phyloP scores from a whole-genome alignment of 83 land plant species.

The Larix sibirica region DNA sequence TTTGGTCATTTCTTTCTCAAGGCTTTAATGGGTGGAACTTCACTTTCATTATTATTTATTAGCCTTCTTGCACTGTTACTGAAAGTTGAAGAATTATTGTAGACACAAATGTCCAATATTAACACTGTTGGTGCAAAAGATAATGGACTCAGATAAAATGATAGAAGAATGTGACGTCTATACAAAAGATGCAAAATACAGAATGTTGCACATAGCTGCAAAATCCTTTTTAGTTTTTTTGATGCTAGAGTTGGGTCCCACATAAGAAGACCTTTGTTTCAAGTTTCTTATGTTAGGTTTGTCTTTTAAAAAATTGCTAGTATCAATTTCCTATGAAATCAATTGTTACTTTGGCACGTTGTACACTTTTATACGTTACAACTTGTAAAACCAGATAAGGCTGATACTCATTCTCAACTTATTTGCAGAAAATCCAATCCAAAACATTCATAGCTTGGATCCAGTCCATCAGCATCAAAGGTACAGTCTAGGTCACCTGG shows the following conservation, averaged over 20 bases:
- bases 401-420: background rate
- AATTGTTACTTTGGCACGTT: background rate
- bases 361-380: background rate
- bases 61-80: no score
- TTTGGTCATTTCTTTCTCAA: no score
- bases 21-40: no score
- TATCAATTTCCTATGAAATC: background rate
- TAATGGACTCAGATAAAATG: background rate
- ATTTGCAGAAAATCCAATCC: background rate
- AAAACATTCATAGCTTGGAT: background rate
- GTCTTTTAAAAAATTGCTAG: background rate
- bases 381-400: background rate
- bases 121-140: background rate
- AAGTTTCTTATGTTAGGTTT: no score
- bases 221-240: background rate
- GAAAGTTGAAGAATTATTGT: background rate
- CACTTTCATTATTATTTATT: no score
- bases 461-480: background rate
- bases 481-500: background rate
- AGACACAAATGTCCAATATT: background rate
- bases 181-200: no score
- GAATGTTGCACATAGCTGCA: no score
- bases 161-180: no score
- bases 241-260: no score
- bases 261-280: no score